phyloP scores from a whole-genome alignment of 1,284 basidiomycete species.

The Thecaphora thlaspeos region DNA sequence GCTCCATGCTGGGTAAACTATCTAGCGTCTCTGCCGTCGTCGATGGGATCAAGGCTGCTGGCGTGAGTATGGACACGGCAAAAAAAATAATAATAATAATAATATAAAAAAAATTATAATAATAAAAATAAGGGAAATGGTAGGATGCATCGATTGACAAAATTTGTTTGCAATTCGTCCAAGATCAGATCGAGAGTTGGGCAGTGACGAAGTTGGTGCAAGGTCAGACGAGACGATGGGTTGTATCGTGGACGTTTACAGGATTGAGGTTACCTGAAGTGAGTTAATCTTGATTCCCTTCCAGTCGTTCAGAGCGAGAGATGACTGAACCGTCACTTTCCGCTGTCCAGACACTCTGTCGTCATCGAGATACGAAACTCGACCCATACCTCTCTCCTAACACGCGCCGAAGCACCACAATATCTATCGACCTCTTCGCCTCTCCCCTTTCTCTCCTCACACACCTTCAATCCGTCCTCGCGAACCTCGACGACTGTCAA shows the following conservation, averaged over 20 bases:
- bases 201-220: slow-evolving; percentile 77
- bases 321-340: slow-evolving; percentile 59
- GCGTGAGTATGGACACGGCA: neutral
- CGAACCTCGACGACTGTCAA: neutral
- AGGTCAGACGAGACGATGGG: slow-evolving; percentile 84
- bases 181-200: slow-evolving; percentile 71
- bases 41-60: slow-evolving; percentile 61
- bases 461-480: neutral
- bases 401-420: neutral
- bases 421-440: neutral
- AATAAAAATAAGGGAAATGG: too few relatives aligned
- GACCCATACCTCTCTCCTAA: too few relatives aligned
- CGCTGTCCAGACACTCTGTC: too few relatives aligned
- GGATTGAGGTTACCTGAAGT: slow-evolving; percentile 12
- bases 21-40: slow-evolving; percentile 71
- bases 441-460: neutral
- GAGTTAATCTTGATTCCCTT: slow-evolving; percentile 1
- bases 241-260: slow-evolving; percentile 68
- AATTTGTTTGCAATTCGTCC: slow-evolving; percentile 25
- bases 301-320: neutral
- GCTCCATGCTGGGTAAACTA: slow-evolving; percentile 84
- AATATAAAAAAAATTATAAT: too few relatives aligned
- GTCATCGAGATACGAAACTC: too few relatives aligned
- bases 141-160: too few relatives aligned
- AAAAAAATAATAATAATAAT: too few relatives aligned